phyloP scores from a whole-genome alignment of 495 filamentous ascomycete species.

The Parathielavia appendiculata region DNA sequence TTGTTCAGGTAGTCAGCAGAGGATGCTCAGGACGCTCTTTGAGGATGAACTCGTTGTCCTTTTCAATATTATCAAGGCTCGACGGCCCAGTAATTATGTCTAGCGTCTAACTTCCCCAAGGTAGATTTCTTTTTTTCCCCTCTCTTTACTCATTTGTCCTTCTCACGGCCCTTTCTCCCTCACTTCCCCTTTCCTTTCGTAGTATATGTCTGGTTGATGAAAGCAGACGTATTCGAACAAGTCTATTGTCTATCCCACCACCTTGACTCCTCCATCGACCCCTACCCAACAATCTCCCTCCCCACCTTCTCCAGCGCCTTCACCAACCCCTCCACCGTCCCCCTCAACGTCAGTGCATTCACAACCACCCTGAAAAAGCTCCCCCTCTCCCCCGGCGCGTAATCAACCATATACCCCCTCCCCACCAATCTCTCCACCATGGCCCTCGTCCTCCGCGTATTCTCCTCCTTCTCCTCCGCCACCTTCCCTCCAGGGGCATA shows the following conservation, averaged over 20 bases:
- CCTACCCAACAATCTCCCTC: conserved; percentile 34
- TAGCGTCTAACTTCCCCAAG: too few species aligned
- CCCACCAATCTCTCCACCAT: conserved; percentile 61
- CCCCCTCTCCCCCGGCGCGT: conserved; percentile 72
- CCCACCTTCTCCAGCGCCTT: conserved; percentile 65
- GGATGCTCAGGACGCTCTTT: not conserved
- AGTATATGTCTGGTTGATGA: too few species aligned
- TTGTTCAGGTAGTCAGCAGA: not conserved
- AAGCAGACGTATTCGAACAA: not conserved
- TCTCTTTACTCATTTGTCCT: too few species aligned
- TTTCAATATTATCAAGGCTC: not conserved
- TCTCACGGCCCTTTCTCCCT: not conserved
- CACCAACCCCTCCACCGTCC: conserved; percentile 73
- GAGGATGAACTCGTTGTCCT: not conserved
- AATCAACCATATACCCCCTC: conserved; percentile 92
- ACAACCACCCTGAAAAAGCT: conserved; percentile 88
- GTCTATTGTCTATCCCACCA: not conserved
- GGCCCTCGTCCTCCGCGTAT: conserved; percentile 62
- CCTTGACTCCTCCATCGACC: not conserved
- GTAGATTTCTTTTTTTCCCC: too few species aligned
- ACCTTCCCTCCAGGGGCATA: conserved; percentile 58
- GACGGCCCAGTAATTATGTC: too few species aligned
- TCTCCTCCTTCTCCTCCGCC: conserved; percentile 49
- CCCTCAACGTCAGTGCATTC: conserved; percentile 64
- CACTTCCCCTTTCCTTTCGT: not conserved